Conservation (phyloP, 768 basidiomycete species). For the Pulveroboletus sp. region DNA sequence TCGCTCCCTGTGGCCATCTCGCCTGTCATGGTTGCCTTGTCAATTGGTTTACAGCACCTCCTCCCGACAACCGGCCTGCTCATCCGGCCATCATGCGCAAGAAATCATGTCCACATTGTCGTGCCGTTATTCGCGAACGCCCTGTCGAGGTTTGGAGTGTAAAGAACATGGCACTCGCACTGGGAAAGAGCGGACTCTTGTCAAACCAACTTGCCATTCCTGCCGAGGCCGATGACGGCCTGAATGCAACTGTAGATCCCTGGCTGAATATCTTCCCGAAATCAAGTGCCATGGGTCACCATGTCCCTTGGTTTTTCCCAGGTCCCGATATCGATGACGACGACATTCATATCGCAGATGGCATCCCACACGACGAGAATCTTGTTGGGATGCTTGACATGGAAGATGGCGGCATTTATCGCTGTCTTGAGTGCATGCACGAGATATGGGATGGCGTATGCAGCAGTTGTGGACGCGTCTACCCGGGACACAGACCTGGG, state of each 20-base stretch:
- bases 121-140: constrained; percentile 40
- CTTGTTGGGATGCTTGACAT: constrained; percentile 68
- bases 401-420: constrained; percentile 75
- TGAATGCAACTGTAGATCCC: constrained; percentile 43
- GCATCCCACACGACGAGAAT: constrained; percentile 31
- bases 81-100: constrained; percentile 32
- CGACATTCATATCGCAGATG: constrained; percentile 13
- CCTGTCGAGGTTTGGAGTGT: constrained; percentile 50
- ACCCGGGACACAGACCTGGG: constrained; percentile 47
- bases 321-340: constrained; percentile 18
- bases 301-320: constrained; percentile 25
- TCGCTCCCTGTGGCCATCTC: constrained; percentile 74
- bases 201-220: constrained; percentile 23
- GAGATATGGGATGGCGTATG: constrained; percentile 76
- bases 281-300: constrained; percentile 1
- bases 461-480: constrained; percentile 56
- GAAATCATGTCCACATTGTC: constrained; percentile 47
- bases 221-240: constrained; percentile 24
- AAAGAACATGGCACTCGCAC: constrained; percentile 43
- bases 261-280: constrained; percentile 64
- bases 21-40: constrained; percentile 72
- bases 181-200: constrained; percentile 55
- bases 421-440: constrained; percentile 74
- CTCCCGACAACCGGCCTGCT: constrained; percentile 23
- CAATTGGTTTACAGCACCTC: constrained; percentile 65